phyloP scores from a whole-genome alignment of 2,329 filamentous ascomycete species.

The Oidium heveae region DNA sequence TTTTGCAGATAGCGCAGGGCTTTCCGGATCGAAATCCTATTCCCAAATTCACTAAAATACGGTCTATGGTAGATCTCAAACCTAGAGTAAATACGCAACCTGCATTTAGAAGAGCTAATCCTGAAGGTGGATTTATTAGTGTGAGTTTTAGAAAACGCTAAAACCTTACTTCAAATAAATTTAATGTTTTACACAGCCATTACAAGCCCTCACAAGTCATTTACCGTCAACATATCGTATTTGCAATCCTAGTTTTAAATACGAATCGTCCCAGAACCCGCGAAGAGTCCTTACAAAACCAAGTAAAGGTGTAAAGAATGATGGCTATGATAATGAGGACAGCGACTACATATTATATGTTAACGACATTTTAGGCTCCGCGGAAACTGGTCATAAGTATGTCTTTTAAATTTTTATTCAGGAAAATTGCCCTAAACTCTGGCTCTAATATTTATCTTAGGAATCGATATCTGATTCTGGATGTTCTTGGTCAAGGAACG shows the following conservation, averaged over 20 bases:
- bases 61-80: slow-evolving; percentile 45
- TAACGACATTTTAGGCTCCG: slow-evolving; percentile 91
- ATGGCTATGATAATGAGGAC: slow-evolving; percentile 96
- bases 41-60: slow-evolving; percentile 66
- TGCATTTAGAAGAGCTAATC: slow-evolving; percentile 75
- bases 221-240: slow-evolving; percentile 91
- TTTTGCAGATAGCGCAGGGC: slow-evolving; percentile 20
- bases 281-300: slow-evolving; percentile 90
- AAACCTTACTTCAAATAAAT: no score
- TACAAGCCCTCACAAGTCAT: slow-evolving; percentile 85
- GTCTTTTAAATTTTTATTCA: slow-evolving; percentile 9
- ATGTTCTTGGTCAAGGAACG: slow-evolving; percentile 89
- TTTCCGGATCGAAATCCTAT: slow-evolving; percentile 38
- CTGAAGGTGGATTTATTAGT: slow-evolving; percentile 94
- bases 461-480: slow-evolving; percentile 88
- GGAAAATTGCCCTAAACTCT: background rate
- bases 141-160: slow-evolving; percentile 24
- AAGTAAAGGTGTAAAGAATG: slow-evolving; percentile 95
- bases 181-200: slow-evolving; percentile 29
- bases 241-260: slow-evolving; percentile 95
- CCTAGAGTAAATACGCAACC: slow-evolving; percentile 73
- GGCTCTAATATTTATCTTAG: slow-evolving; percentile 19
- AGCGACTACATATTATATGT: slow-evolving; percentile 98
- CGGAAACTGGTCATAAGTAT: slow-evolving; percentile 93
- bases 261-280: slow-evolving; percentile 91